Conservation (phyloP, 1,284 basidiomycete species). For the Tilletia caries region DNA sequence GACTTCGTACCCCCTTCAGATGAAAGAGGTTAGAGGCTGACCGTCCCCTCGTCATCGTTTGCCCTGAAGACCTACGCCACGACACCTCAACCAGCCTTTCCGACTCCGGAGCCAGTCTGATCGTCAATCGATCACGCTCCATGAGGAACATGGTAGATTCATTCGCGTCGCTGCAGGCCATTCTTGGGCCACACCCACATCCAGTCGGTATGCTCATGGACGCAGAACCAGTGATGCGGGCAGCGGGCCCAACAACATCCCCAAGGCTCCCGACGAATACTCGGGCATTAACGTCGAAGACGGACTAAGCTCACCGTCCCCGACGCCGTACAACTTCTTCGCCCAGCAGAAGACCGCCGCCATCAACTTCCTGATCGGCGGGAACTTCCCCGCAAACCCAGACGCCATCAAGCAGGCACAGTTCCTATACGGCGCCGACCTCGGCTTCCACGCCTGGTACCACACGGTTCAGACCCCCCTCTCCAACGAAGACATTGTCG, state of each 20-base stretch:
- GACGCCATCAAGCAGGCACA: constrained; percentile 19
- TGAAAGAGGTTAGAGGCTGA: no score
- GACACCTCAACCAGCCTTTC: no score
- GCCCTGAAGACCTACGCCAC: no score
- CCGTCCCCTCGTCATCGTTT: no score
- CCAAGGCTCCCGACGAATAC: constrained; percentile 60
- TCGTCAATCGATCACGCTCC: no score
- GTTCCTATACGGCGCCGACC: constrained; percentile 27
- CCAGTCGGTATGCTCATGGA: constrained; percentile 13
- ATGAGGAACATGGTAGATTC: no score
- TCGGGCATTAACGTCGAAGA: constrained; percentile 43
- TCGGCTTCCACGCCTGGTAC: constrained; percentile 33
- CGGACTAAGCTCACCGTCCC: constrained; percentile 42
- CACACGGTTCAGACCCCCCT: constrained; percentile 17
- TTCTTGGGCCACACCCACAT: no score
- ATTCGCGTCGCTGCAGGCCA: no score
- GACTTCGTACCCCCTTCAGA: no score
- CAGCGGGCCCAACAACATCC: constrained; percentile 63
- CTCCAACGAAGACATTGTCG: constrained; percentile 59
- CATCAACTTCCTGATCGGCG: constrained; percentile 35
- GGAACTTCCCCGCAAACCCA: constrained; percentile 20
- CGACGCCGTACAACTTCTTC: constrained; percentile 31
- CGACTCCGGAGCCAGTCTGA: no score
- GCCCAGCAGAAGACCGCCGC: constrained; percentile 26
- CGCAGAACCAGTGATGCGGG: constrained; percentile 58